Evolutionary conservation across 352 stramenopile species (phyloP).

Genomic region (Phytophthora brassicae): DNA sequence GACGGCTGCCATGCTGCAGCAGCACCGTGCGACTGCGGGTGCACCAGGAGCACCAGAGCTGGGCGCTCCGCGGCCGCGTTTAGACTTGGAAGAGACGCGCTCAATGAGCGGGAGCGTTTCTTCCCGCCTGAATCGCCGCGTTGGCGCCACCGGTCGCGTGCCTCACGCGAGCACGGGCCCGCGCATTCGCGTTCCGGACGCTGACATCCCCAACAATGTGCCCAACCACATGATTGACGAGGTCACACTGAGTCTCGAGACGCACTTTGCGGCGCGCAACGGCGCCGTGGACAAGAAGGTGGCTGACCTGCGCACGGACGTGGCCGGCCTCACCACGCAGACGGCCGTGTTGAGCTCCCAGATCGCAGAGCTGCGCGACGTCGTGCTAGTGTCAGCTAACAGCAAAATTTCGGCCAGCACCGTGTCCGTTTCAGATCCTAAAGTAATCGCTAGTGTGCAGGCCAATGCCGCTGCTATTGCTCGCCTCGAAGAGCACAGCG

Average conservation of each 20-base stretch:
- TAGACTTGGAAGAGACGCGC: constrained; percentile 38
- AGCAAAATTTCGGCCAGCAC: constrained; percentile 15
- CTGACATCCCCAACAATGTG: constrained; percentile 48
- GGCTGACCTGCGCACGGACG: constrained; percentile 56
- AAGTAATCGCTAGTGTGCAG: constrained; percentile 39
- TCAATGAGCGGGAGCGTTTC: constrained; percentile 33
- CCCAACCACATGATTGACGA: constrained; percentile 56
- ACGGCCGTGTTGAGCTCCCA: constrained; percentile 41
- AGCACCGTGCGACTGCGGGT: constrained; percentile 26
- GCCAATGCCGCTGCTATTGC: constrained; percentile 57
- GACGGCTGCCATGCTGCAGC: constrained; percentile 42
- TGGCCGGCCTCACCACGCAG: constrained; percentile 51
- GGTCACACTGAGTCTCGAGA: constrained; percentile 70
- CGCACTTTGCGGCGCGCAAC: constrained; percentile 55
- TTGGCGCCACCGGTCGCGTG: constrained; percentile 23
- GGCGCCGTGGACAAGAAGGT: constrained; percentile 69
- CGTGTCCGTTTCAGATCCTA: constrained; percentile 20
- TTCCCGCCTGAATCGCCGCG: constrained; percentile 24
- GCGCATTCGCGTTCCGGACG: constrained; percentile 42
- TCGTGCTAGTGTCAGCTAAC: constrained; percentile 36
- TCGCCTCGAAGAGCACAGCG: constrained; percentile 75
- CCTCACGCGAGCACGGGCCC: constrained; percentile 33
- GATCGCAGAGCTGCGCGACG: constrained; percentile 53
- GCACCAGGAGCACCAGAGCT: constrained; percentile 11
- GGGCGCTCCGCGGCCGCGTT: constrained; percentile 12